Conservation (phyloP, 2,329 filamentous ascomycete species). For the Ophiostoma piceae region DNA sequence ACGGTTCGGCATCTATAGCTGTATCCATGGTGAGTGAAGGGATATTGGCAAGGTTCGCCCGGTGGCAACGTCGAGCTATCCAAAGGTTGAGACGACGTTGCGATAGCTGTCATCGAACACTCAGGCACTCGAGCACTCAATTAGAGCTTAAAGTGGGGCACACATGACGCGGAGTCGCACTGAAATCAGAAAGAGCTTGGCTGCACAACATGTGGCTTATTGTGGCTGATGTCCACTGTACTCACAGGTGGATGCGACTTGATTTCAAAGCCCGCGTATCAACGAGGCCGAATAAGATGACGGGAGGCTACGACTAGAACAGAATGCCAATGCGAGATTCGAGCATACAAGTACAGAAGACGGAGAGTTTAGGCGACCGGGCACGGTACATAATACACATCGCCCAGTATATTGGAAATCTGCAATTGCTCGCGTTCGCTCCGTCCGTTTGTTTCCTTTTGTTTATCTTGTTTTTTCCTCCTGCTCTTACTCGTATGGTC, state of each 20-base stretch:
- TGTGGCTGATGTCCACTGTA: neutral
- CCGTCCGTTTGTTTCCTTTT: neutral
- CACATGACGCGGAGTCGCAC: neutral
- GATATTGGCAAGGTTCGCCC: conserved; percentile 30
- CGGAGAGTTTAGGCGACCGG: neutral
- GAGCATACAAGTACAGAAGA: neutral
- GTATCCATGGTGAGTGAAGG: neutral
- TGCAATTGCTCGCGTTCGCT: neutral
- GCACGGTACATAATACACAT: neutral
- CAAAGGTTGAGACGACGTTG: neutral
- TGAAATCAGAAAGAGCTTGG: neutral
- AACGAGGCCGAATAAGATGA: neutral
- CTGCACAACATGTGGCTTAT: neutral
- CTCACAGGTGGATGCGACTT: neutral
- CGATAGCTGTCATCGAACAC: neutral
- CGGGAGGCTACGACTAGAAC: neutral
- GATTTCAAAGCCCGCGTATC: neutral
- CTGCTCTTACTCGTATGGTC: neutral
- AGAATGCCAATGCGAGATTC: neutral
- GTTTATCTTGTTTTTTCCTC: neutral
- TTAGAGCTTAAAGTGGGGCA: neutral
- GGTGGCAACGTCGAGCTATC: neutral
- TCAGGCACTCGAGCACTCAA: neutral
- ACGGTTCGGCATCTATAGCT: conserved; percentile 47
- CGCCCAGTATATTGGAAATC: neutral